Evolutionary conservation across 306 rosid species (phyloP).

Genomic region (Trifolium repens): DNA sequence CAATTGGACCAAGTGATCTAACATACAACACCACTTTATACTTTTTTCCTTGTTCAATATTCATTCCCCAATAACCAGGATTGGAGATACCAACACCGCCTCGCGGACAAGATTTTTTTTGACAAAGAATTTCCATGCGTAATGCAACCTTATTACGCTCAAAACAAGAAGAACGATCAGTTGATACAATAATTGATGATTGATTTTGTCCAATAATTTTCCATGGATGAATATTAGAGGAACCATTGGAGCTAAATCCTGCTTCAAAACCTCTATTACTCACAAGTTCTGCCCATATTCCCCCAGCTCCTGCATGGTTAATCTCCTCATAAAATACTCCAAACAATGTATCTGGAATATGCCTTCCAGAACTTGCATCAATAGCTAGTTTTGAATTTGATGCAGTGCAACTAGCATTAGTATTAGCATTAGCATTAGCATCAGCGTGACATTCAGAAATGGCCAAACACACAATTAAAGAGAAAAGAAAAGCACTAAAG

Average conservation of each 20-base stretch:
- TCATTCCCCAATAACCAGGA: constrained; percentile 92
- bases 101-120: constrained; percentile 58
- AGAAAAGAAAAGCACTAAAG: background rate
- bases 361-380: constrained; percentile 53
- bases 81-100: constrained; percentile 79
- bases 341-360: constrained; percentile 61
- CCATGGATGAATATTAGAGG: constrained; percentile 78
- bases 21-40: constrained; percentile 59
- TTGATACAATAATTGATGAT: constrained; percentile 55
- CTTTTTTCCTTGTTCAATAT: constrained; percentile 64
- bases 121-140: constrained; percentile 66
- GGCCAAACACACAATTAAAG: background rate
- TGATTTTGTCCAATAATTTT: constrained; percentile 59
- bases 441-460: constrained; percentile 18
- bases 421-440: constrained; percentile 27
- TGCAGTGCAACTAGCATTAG: constrained; percentile 9
- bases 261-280: constrained; percentile 77
- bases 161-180: constrained; percentile 68
- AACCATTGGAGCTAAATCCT: constrained; percentile 56
- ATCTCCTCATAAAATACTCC: constrained; percentile 86
- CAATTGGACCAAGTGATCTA: constrained; percentile 53
- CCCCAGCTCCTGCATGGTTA: constrained; percentile 88
- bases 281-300: constrained; percentile 84
- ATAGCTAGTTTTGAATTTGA: constrained; percentile 45
- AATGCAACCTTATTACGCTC: constrained; percentile 70